phyloP scores from a whole-genome alignment of 768 basidiomycete genomes.

The Candolleomyces eurysporus region DNA sequence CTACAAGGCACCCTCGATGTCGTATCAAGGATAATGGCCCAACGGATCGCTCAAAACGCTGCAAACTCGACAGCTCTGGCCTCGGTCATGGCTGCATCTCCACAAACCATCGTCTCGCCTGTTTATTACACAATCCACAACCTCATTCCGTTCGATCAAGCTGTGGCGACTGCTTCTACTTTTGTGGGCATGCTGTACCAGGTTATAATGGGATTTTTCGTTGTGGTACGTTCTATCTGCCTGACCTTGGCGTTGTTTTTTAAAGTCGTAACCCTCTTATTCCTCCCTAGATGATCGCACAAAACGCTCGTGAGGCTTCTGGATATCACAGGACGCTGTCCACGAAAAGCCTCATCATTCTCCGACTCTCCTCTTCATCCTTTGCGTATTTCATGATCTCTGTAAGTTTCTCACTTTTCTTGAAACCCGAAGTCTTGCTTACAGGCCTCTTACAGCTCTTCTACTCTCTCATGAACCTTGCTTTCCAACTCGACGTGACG shows the following conservation, averaged over 20 bases:
- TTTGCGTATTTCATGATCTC: constrained; percentile 37
- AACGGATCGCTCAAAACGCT: constrained; percentile 17
- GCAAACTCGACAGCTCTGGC: constrained; percentile 13
- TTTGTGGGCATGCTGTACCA: constrained; percentile 60
- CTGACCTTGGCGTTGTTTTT: background rate
- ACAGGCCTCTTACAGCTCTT: constrained; percentile 38
- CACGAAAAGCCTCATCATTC: constrained; percentile 28
- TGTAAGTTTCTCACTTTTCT: constrained; percentile 19
- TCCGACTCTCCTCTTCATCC: constrained; percentile 32
- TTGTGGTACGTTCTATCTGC: constrained; percentile 30
- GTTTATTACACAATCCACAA: constrained; percentile 49
- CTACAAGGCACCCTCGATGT: background rate
- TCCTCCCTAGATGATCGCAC: constrained; percentile 27
- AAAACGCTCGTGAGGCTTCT: constrained; percentile 36
- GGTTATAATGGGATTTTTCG: constrained; percentile 41
- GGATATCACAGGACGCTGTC: constrained; percentile 33
- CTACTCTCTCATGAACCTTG: constrained; percentile 58
- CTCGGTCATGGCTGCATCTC: constrained; percentile 44
- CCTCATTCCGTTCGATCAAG: constrained; percentile 56
- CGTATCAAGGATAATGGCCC: constrained; percentile 25
- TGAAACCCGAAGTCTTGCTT: background rate
- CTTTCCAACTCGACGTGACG: constrained; percentile 58
- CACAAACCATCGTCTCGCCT: constrained; percentile 48
- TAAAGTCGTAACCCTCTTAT: background rate
- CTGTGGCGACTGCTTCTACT: constrained; percentile 53